Percentiles rank a stretch among this genome's conserved stretches.
Evolutionary conservation across 495 filamentous ascomycete genomes (phyloP).

Genomic region (Haplographium delicatum): DNA sequence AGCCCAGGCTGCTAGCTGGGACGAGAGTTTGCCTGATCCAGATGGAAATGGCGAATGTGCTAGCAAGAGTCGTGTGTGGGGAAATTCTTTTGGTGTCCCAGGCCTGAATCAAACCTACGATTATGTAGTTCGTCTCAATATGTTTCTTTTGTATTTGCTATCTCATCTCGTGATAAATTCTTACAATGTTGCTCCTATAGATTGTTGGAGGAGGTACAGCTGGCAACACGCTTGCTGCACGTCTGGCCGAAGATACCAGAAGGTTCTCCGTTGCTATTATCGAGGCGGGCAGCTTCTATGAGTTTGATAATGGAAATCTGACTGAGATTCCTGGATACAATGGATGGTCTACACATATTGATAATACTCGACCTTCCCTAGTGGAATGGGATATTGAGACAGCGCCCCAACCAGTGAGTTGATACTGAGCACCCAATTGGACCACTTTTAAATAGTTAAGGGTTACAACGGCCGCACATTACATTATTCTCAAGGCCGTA

Average conservation of each 20-base stretch:
- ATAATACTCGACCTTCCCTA: conserved; percentile 4
- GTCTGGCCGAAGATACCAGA: conserved; percentile 32
- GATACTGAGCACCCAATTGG: conserved; percentile 24
- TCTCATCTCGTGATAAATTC: too few relatives aligned
- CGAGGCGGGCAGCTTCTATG: conserved; percentile 53
- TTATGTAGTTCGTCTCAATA: too few relatives aligned
- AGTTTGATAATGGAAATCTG: conserved; percentile 40
- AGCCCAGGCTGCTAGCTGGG: too few relatives aligned
- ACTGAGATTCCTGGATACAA: conserved; percentile 35
- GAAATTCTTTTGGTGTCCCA: too few relatives aligned
- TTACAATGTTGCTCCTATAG: too few relatives aligned
- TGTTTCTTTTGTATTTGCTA: too few relatives aligned
- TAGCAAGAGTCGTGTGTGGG: too few relatives aligned
- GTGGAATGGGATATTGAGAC: conserved; percentile 47
- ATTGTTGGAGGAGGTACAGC: conserved; percentile 87
- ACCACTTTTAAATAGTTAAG: too few relatives aligned
- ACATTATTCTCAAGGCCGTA: conserved; percentile 30
- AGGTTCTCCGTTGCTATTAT: conserved; percentile 45
- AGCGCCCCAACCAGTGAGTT: conserved; percentile 44
- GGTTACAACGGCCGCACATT: too few relatives aligned
- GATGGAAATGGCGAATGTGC: too few relatives aligned
- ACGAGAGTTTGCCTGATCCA: too few relatives aligned
- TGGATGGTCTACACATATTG: conserved; percentile 9
- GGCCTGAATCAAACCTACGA: too few relatives aligned
- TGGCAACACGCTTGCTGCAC: conserved; percentile 69